Percentiles rank a stretch among this genome's conserved stretches.
phyloP scores from a whole-genome alignment of 2,329 filamentous ascomycete species.

The Cyanodermella asteris region DNA sequence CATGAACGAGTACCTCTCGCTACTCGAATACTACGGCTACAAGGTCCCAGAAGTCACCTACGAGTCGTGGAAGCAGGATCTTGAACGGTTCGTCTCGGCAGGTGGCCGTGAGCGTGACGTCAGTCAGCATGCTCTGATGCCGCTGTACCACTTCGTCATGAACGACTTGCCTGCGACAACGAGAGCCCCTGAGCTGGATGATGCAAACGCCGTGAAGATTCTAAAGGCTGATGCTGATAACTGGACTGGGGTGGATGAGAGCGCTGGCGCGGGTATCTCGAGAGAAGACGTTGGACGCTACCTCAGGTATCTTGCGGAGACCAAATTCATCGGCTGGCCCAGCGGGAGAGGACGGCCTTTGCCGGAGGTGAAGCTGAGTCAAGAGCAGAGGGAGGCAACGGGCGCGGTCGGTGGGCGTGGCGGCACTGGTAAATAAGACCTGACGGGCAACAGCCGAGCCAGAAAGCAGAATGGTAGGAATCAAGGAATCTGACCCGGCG shows the following conservation, averaged over 20 bases:
- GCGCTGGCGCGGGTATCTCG: conserved; percentile 10
- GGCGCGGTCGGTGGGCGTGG: no score
- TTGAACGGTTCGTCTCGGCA: conserved; percentile 36
- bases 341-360: conserved; percentile 7
- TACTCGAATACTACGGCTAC: conserved; percentile 54
- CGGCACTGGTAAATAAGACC: no score
- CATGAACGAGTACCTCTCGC: conserved; percentile 55
- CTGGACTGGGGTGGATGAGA: conserved; percentile 16
- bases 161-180: conserved; percentile 48
- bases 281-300: conserved; percentile 12
- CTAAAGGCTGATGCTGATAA: conserved; percentile 40
- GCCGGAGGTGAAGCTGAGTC: no score
- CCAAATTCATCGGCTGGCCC: conserved; percentile 11
- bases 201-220: conserved; percentile 42
- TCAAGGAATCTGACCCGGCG: no score
- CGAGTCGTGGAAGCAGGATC: conserved; percentile 41
- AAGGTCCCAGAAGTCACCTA: conserved; percentile 44
- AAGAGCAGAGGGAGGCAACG: no score
- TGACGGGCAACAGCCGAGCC: no score
- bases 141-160: conserved; percentile 48
- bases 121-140: conserved; percentile 51
- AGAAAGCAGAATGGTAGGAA: no score
- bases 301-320: conserved; percentile 11
- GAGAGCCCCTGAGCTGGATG: conserved; percentile 52
- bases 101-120: conserved; percentile 30